phyloP scores from a whole-genome alignment of 2,329 filamentous ascomycete genomes.

The Penicillium sp. region DNA sequence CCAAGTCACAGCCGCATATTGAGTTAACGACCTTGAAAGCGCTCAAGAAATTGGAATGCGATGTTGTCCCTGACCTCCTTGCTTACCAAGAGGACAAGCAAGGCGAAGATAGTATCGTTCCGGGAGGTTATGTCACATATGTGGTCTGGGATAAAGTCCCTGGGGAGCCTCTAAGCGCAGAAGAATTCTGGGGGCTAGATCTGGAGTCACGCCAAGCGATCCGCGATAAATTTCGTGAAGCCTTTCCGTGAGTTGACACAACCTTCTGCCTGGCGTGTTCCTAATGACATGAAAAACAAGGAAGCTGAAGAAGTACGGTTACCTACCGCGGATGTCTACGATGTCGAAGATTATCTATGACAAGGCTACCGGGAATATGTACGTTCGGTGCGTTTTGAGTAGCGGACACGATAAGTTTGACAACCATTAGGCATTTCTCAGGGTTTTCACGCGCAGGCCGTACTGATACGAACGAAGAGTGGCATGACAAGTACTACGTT shows the following conservation, averaged over 20 bases:
- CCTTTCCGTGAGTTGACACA: slow-evolving; percentile 3
- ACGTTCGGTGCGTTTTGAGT: slow-evolving; percentile 2
- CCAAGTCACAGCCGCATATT: slow-evolving; percentile 3
- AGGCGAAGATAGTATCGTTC: slow-evolving; percentile 16
- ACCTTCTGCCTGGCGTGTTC: slow-evolving; percentile 2
- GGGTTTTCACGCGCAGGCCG: slow-evolving; percentile 5
- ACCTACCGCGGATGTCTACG: slow-evolving; percentile 5
- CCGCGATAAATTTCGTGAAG: slow-evolving; percentile 8
- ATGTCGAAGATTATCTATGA: slow-evolving; percentile 9
- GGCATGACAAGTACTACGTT: slow-evolving; percentile 10
- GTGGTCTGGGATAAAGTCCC: slow-evolving; percentile 27
- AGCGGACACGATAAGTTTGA: slow-evolving; percentile 3
- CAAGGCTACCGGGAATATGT: slow-evolving; percentile 7
- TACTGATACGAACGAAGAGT: slow-evolving; percentile 5
- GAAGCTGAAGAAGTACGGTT: slow-evolving; percentile 5
- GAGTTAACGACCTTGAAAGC: slow-evolving; percentile 22
- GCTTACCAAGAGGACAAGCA: slow-evolving; percentile 18
- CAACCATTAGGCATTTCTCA: slow-evolving; percentile 6
- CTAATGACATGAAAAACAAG: slow-evolving; percentile 1
- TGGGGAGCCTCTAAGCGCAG: slow-evolving; percentile 18
- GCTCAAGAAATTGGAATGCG: slow-evolving; percentile 14
- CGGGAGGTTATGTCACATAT: slow-evolving; percentile 25
- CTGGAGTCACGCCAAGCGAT: slow-evolving; percentile 6
- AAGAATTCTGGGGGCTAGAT: slow-evolving; percentile 20
- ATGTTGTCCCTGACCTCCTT: slow-evolving; percentile 21